Base-by-base conservation (phyloP, 2,329 filamentous ascomycete species). In the Epichloe hybrida region DNA sequence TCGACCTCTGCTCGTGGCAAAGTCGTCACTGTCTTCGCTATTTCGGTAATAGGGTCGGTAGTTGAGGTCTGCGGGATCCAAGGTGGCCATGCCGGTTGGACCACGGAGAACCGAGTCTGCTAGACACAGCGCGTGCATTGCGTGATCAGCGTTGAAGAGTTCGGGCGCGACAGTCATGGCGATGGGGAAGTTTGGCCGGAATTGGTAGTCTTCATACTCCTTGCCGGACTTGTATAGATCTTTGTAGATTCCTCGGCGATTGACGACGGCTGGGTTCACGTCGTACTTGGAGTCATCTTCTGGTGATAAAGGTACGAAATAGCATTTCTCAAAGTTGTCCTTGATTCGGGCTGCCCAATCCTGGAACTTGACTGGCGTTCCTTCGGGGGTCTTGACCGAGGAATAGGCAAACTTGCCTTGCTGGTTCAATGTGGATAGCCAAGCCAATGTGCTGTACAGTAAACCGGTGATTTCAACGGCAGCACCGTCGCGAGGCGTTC, bases 211-310 rank as follows among this genome's bases (percentile, higher is more conserved):
- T 64, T 97, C 89, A 63, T 94, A 96, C 64, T 93, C 88, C 68
- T 96, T 97, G 55, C 88, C 88, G 45, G 89, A 94, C 57, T 79
- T 82, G 76, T 96, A 96, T 17, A 97, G 72, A 65, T 98, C 93
- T 71, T 98, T 98, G 80, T 98, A 98, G 63, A 98, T 94, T 54
- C 93, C 94, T 21, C 90, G 82, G 47, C 93, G 86, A 68, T 95
- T 94, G 70, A 97, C 70, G 46, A 96, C 74, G 13, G 70, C 70
- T 0, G 86, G 60, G 66, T 96, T 89, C 59, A 98, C 76, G 56
- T 93, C 87, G 69, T 95, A 89, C 48, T 83, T 70, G 48, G 64
- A 62, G 66, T 95, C 91, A 1, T 95, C 83, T 0, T 76, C 73
- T 0, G 81, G 62, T 37, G 83, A 74, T 15, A 76, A 59, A 0